Evolutionary conservation across 164 flowering plant genomes (phyloP), one percentile per base, ranked within the genome.

Genomic region (Warburgia ugandensis): DNA sequence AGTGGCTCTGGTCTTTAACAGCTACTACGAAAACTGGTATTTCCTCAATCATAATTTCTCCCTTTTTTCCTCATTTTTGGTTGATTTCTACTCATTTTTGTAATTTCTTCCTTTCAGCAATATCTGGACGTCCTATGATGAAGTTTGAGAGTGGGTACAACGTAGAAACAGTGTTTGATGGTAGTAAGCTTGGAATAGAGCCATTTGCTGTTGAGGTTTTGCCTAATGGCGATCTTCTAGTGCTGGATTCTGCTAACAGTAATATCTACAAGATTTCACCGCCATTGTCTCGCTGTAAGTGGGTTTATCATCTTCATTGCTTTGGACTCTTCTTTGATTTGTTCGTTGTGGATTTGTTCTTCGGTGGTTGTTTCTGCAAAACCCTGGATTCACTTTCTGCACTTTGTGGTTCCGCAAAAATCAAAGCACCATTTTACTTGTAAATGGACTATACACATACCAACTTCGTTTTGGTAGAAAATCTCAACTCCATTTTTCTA

Each of bases 111-210:
- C 22, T 49, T 66, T 45, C 78, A 86, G 97, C 85, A 6, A 63
- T 75, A 55, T 29, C 91, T 53, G 74, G 71, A 28, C 79, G 87
- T 33, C 77, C 95, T 13, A 66, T 83, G 88, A 70, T 91, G 94
- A 85, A 77, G 62, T 91, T 79, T 51, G 95, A 91, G 75, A 72
- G 86, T 59, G 96, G 96, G 13, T 91, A 85, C 54, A 67, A 50
- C 20, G 98, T 91, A 26, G 96, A 91, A 73, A 91, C 96, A 0
- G 96, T 91, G 50, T 91, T 91, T 57, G 96, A 91, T 71, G 98
- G 96, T 26, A 91, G 95, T 70, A 91, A 83, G 75, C 90, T 84
- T 52, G 98, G 98, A 11, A 74, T 91, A 42, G 98, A 83, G 70
- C 98, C 98, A 16, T 61, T 79, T 53, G 55, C 90, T 6, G 74